A percentile compares a stretch with the other conserved stretches of the same genome.
phyloP scores from a whole-genome alignment of 371 early-diverging fungal species.

The Actinomortierella wolfii region DNA sequence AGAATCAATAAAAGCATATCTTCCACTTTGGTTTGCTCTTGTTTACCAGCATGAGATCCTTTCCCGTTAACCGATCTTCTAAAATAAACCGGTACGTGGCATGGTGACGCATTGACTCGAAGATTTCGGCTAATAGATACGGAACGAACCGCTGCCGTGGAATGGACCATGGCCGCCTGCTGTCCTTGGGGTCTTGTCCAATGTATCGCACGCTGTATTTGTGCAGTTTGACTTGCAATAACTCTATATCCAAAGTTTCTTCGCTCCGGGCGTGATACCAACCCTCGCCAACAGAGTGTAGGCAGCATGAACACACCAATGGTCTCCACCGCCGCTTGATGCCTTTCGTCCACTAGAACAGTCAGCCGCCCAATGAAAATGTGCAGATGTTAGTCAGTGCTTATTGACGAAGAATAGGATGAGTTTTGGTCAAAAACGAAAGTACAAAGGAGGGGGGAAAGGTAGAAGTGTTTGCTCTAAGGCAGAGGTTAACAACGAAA shows the following conservation, averaged over 20 bases:
- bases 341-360: conserved; percentile 39
- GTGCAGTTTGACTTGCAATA: conserved; percentile 37
- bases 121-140: conserved; percentile 38
- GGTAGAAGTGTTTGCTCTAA: conserved; percentile 16
- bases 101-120: conserved; percentile 41
- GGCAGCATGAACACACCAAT: conserved; percentile 36
- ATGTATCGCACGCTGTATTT: conserved; percentile 24
- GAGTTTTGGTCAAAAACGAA: background rate
- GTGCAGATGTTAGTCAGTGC: background rate
- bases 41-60: conserved; percentile 33
- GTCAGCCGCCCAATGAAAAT: background rate
- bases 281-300: conserved; percentile 37
- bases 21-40: background rate
- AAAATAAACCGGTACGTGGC: conserved; percentile 45
- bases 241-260: conserved; percentile 38
- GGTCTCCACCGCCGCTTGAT: conserved; percentile 44
- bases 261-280: conserved; percentile 42
- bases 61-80: conserved; percentile 35
- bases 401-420: background rate
- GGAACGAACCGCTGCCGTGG: conserved; percentile 28
- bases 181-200: conserved; percentile 4
- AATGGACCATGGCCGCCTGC: background rate
- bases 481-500: conserved; percentile 29
- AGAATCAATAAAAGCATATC: background rate
- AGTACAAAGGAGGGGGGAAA: background rate